Evolutionary conservation across 2,329 filamentous ascomycete genomes (phyloP).

Genomic region (Xylariales sp.): DNA sequence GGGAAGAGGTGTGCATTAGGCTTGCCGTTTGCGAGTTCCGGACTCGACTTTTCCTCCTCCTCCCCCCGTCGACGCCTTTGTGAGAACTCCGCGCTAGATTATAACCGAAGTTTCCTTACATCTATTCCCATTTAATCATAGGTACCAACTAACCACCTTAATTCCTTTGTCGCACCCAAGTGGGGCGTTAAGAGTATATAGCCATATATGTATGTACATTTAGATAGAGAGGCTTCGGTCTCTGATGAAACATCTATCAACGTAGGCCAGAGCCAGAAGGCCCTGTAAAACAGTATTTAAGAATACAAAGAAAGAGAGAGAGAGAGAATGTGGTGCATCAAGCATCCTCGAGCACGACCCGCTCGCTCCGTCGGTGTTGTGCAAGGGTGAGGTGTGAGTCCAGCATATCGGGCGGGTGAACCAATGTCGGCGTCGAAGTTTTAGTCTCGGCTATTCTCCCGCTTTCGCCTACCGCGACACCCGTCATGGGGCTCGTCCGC

Average conservation of each 20-base stretch:
- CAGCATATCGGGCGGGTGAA: conserved; percentile 53
- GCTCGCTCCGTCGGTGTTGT: conserved; percentile 64
- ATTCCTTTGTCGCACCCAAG: background rate
- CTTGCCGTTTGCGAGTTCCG: conserved; percentile 30
- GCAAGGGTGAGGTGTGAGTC: conserved; percentile 46
- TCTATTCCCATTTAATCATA: background rate
- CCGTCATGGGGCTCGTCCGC: conserved; percentile 35
- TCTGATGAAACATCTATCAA: background rate
- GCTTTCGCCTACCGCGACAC: conserved; percentile 47
- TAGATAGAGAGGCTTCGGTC: conserved; percentile 3
- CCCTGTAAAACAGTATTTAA: conserved; percentile 9
- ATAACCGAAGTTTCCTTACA: background rate
- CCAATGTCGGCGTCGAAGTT: conserved; percentile 59
- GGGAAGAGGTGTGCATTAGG: conserved; percentile 9
- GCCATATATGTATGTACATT: conserved; percentile 10
- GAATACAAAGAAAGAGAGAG: conserved; percentile 12
- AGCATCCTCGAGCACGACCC: conserved; percentile 62
- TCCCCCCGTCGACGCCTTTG: conserved; percentile 2
- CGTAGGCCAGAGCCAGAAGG: background rate
- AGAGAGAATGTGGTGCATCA: conserved; percentile 39
- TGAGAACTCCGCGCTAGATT: conserved; percentile 33
- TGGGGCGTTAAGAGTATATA: background rate
- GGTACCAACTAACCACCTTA: background rate
- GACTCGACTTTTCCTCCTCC: conserved; percentile 20
- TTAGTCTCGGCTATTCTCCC: conserved; percentile 55